These are phyloP conservation scores for Bertia moriformis DNA, from an alignment of 2,329 filamentous ascomycete genomes.

Conservation along the genomic window DNA sequence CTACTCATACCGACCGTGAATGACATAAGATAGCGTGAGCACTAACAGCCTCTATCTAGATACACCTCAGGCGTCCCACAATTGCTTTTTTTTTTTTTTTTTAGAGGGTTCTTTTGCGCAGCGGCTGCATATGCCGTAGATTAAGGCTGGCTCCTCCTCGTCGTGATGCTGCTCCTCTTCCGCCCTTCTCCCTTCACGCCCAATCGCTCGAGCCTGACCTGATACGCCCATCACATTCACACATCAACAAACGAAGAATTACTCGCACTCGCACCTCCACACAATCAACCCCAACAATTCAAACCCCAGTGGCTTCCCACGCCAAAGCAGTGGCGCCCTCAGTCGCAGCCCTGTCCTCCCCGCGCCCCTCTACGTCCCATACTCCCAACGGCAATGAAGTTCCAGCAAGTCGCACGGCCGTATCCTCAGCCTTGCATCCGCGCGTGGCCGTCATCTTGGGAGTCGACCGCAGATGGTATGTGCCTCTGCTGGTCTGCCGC, in stretches of 20 bases:
- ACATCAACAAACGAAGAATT: too few relatives aligned
- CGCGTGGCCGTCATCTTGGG: slow-evolving; percentile 67
- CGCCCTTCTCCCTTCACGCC: not conserved
- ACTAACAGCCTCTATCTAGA: too few relatives aligned
- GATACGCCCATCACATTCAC: too few relatives aligned
- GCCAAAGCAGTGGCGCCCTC: too few relatives aligned
- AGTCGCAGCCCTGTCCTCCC: not conserved
- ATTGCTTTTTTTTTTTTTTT: slow-evolving; percentile 1
- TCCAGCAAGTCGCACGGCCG: not conserved
- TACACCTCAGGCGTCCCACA: too few relatives aligned
- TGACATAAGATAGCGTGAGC: too few relatives aligned
- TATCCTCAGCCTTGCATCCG: slow-evolving; percentile 38
- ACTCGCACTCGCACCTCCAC: too few relatives aligned
- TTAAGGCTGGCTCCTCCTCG: slow-evolving; percentile 1
- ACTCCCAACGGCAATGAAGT: not conserved
- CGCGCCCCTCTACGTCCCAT: not conserved
- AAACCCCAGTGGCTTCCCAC: too few relatives aligned
- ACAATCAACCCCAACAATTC: not conserved
- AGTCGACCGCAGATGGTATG: slow-evolving; percentile 58
- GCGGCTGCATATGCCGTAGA: slow-evolving; percentile 1
- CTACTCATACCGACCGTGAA: too few relatives aligned
- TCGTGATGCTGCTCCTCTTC: slow-evolving; percentile 1
- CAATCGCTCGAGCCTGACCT: not conserved
- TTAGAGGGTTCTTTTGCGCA: slow-evolving; percentile 5
- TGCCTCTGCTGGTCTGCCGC: slow-evolving; percentile 59